phyloP scores from a whole-genome alignment of 148 eudicot genomes.

The Rhododendron simsii region DNA sequence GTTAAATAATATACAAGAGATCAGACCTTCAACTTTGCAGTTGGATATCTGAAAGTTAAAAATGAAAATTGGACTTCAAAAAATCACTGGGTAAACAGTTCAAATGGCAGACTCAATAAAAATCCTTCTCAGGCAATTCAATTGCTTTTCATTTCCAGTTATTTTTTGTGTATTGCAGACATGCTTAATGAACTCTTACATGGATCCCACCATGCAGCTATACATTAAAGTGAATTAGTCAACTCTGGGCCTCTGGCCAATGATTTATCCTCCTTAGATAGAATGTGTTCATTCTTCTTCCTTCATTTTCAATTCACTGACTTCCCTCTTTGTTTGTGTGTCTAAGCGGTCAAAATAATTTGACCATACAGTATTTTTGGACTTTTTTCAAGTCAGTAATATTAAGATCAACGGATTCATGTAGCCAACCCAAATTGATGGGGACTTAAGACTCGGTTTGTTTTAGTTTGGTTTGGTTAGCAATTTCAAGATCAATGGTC shows the following conservation, averaged over 20 bases:
- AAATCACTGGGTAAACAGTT: neutral
- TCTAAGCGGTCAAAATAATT: neutral
- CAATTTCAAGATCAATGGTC: neutral
- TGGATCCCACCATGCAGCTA: neutral
- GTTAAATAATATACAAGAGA: conserved; percentile 17
- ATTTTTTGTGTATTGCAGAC: neutral
- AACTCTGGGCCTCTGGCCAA: neutral
- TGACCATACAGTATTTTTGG: neutral
- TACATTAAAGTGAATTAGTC: neutral
- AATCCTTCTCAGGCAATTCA: neutral
- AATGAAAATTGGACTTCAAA: neutral
- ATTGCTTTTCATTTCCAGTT: neutral
- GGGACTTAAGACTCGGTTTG: neutral
- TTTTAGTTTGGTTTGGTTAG: neutral
- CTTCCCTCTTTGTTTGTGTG: neutral
- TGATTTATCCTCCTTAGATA: neutral
- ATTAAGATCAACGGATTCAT: neutral
- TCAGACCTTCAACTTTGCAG: neutral
- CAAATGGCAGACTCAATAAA: neutral
- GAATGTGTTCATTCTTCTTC: neutral
- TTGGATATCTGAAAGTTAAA: neutral
- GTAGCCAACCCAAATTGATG: neutral
- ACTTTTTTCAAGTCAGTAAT: neutral
- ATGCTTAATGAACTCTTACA: neutral
- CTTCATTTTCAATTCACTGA: neutral